Evolutionary conservation across 2,329 filamentous ascomycete species (phyloP).

Genomic region (Lasiodiplodia sp.): DNA sequence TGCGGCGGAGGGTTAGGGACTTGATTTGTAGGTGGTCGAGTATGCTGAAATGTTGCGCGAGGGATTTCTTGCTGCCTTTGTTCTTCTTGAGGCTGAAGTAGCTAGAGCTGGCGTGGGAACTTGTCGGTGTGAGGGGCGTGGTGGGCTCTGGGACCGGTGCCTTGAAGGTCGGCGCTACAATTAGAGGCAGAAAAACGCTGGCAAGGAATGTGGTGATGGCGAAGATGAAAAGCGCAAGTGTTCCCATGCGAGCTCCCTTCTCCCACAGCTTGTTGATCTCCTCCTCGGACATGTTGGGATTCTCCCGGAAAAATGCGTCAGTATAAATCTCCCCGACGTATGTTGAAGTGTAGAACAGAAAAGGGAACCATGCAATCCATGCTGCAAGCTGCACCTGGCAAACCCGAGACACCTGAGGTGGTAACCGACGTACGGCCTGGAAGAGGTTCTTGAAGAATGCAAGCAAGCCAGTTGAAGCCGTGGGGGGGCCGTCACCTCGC

Average conservation of each 20-base stretch:
- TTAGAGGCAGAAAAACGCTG: constrained; percentile 84
- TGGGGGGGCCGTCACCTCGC: constrained; percentile 70
- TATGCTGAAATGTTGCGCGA: constrained; percentile 38
- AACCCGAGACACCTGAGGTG: constrained; percentile 81
- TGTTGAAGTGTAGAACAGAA: constrained; percentile 93
- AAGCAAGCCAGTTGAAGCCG: constrained; percentile 69
- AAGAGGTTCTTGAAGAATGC: constrained; percentile 82
- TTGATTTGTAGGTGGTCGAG: constrained; percentile 75
- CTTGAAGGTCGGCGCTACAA: constrained; percentile 81
- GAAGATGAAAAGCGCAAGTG: constrained; percentile 87
- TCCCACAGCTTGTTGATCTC: constrained; percentile 85
- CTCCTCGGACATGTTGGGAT: constrained; percentile 77
- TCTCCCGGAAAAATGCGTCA: constrained; percentile 77
- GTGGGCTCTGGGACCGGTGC: constrained; percentile 47
- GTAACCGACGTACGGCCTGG: constrained; percentile 77
- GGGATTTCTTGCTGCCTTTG: constrained; percentile 13
- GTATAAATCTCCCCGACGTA: constrained; percentile 94
- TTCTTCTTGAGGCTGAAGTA: constrained; percentile 36
- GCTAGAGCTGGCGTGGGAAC: constrained; percentile 39
- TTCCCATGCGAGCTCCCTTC: constrained; percentile 83
- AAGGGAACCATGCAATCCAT: constrained; percentile 96
- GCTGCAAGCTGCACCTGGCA: constrained; percentile 72
- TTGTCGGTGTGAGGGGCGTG: constrained; percentile 51
- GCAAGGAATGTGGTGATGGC: constrained; percentile 82
- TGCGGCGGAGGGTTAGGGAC: constrained; percentile 83